Base-by-base conservation (phyloP, 257 asterid species). In the Primulina tabacum region DNA sequence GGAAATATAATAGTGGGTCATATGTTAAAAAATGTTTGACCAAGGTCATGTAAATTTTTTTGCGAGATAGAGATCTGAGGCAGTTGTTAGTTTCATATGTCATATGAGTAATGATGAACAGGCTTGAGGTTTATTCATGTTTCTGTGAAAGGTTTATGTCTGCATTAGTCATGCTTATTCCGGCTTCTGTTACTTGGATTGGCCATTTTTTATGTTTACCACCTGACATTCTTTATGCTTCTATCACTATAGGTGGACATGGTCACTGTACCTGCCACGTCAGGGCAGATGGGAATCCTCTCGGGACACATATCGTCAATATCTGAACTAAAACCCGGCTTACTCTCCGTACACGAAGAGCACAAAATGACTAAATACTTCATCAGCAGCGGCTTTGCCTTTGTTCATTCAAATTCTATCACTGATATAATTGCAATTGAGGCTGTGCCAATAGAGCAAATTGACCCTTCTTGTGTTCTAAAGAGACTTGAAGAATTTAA, bases 221-320 rank as follows among this genome's bases (percentile, higher is more conserved):
- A 20, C 38, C 29, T 63, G 20, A 66, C 37, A 6, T 53, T 43
- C n/a, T 38, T 63, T 28, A 1, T 0, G 7, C 4, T 60, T n/a
- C 8, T 30, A 34, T 28, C 43, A 14, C 56, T 61, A 37, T 73
- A 88, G 91, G 95, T 83, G 60, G 95, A 88, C 71, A 83, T 82
- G 89, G 85, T 83, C 12, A 76, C 62, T 21, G 77, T 83, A 28
- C 91, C 95, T 4, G 81, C 88, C 18, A 65, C 81, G 65, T 74
- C 83, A 5, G 95, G 89, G 64, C 80, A 80, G 75, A 75, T 85
- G 89, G 89, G 91, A 24, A 73, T 85, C 63, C 84, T 82, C 64
- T 87, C 91, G 2, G 91, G 89, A 64, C 89, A 88, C 34, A 74
- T 76, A 33, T 32, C 88, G 7, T 82, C 84, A 47, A 80, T 88